Percentiles rank a stretch among this genome's conserved stretches.
phyloP scores from a whole-genome alignment of 345 rosid species.

The Pistacia vera region DNA sequence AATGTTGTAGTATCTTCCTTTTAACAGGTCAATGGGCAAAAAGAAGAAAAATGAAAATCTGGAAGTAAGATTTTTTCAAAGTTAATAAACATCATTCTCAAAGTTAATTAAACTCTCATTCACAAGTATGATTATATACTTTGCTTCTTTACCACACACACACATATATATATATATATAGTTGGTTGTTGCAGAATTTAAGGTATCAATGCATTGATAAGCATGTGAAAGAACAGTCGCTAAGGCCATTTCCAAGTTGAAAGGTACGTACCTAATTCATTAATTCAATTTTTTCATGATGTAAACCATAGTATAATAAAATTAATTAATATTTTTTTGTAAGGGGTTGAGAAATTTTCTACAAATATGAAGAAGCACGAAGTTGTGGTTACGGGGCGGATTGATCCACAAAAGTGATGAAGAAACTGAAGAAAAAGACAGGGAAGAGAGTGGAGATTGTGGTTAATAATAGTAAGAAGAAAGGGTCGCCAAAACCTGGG shows the following conservation, averaged over 20 bases:
- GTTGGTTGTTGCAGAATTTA: slow-evolving; percentile 52
- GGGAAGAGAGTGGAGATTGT: slow-evolving; percentile 61
- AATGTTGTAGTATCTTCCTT: not conserved
- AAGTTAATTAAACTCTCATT: not conserved
- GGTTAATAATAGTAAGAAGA: slow-evolving; percentile 26
- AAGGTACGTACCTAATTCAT: slow-evolving; percentile 41
- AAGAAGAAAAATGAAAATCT: slow-evolving; percentile 30
- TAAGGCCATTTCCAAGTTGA: slow-evolving; percentile 51
- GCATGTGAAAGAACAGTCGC: slow-evolving; percentile 78
- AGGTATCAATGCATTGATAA: slow-evolving; percentile 72
- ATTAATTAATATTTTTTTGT: not conserved
- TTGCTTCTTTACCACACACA: not conserved
- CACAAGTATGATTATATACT: not conserved
- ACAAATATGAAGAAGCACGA: slow-evolving; percentile 71
- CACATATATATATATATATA: slow-evolving; percentile 18
- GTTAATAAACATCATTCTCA: no score
- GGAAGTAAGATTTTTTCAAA: slow-evolving; percentile 39
- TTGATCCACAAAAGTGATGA: slow-evolving; percentile 62
- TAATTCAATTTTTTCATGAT: not conserved
- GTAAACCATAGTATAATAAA: not conserved
- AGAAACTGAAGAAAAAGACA: slow-evolving; percentile 73
- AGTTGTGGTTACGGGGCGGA: slow-evolving; percentile 53
- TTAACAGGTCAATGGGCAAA: slow-evolving; percentile 29
- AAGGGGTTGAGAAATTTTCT: slow-evolving; percentile 71
- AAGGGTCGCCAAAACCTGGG: slow-evolving; percentile 3